phyloP scores from a whole-genome alignment of 306 rosid genomes.

The Corylus heterophylla region DNA sequence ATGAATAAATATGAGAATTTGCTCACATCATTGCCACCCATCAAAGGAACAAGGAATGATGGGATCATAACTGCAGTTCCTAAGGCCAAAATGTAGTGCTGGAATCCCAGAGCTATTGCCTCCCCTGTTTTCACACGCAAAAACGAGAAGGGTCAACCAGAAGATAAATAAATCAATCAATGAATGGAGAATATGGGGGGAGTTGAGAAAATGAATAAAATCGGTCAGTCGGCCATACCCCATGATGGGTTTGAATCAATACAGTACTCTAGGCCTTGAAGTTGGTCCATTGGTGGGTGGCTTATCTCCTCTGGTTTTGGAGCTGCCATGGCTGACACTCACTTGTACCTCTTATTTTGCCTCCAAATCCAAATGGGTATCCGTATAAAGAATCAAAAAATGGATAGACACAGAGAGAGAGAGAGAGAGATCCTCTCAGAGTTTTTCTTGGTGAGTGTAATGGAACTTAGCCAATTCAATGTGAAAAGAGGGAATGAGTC shows the following conservation, averaged over 20 bases:
- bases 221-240: constrained; percentile 53
- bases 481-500: constrained; percentile 1
- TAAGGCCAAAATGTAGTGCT: constrained; percentile 92
- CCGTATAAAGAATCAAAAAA: constrained; percentile 25
- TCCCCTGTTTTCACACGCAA: constrained; percentile 67
- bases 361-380: constrained; percentile 32
- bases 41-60: constrained; percentile 89
- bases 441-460: background rate
- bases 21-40: constrained; percentile 96
- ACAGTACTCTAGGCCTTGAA: constrained; percentile 95
- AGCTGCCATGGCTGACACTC: constrained; percentile 58
- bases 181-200: constrained; percentile 25
- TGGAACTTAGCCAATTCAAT: background rate
- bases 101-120: constrained; percentile 85
- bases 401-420: constrained; percentile 25
- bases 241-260: constrained; percentile 98
- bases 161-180: background rate
- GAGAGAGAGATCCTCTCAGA: background rate
- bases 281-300: constrained; percentile 95
- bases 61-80: constrained; percentile 99
- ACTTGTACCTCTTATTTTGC: constrained; percentile 23
- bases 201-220: constrained; percentile 21
- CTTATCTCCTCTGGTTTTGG: constrained; percentile 80
- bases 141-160: constrained; percentile 1
- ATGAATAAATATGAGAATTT: constrained; percentile 11